A percentile compares a stretch with the other conserved stretches of the same genome.
Evolutionary conservation across 495 filamentous ascomycete species (phyloP).

Genomic region (Terfezia claveryi): DNA sequence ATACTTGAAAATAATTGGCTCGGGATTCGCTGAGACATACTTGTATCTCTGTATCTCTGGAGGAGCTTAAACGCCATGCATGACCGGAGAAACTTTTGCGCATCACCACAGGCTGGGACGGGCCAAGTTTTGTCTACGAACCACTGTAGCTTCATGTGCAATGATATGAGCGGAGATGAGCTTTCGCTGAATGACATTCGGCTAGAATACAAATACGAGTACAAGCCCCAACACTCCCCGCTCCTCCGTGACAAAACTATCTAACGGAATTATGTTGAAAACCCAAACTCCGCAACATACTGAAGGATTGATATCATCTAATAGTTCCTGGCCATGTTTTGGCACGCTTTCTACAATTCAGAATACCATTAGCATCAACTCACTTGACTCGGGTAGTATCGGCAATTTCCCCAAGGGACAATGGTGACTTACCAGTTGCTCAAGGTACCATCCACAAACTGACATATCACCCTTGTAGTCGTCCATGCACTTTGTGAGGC

Average conservation of each 20-base stretch:
- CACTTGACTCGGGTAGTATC: background rate
- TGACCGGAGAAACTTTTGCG: too few relatives aligned
- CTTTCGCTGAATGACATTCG: background rate
- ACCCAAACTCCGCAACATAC: background rate
- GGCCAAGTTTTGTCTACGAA: too few relatives aligned
- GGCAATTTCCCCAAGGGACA: background rate
- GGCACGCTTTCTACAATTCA: constrained; percentile 58
- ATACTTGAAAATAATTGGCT: too few relatives aligned
- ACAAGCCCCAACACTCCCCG: background rate
- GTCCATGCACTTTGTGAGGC: constrained; percentile 88
- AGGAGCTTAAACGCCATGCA: too few relatives aligned
- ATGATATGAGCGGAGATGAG: background rate
- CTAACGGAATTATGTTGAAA: background rate
- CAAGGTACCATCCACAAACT: constrained; percentile 93
- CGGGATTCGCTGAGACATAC: too few relatives aligned
- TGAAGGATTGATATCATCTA: constrained; percentile 23
- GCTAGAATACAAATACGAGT: background rate
- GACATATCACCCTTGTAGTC: constrained; percentile 80
- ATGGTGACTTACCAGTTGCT: constrained; percentile 46
- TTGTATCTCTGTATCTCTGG: too few relatives aligned
- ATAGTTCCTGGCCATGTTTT: constrained; percentile 69
- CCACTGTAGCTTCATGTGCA: too few relatives aligned
- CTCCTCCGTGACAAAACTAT: too few relatives aligned
- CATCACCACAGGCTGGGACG: too few relatives aligned
- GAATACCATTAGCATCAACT: background rate